A percentile compares a stretch with the other conserved stretches of the same genome.
Evolutionary conservation across 805 yeast genomes (phyloP).

Genomic region (Brettanomyces sp.): DNA sequence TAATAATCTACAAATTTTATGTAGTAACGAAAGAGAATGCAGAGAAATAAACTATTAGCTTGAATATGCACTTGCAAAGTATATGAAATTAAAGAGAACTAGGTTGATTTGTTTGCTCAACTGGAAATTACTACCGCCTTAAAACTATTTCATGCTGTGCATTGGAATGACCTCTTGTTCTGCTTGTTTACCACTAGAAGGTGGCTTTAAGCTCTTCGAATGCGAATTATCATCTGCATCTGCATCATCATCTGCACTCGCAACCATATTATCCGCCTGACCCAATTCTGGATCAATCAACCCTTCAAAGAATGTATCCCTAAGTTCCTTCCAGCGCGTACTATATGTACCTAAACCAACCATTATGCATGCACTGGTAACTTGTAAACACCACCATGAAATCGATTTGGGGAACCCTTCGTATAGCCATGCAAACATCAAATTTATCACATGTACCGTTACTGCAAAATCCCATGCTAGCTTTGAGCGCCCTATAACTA

Average conservation of each 20-base stretch:
- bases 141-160: not conserved
- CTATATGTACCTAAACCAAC: conserved; percentile 82
- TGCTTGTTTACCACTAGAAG: conserved; percentile 3
- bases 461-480: conserved; percentile 94
- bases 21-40: too few relatives aligned
- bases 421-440: conserved; percentile 58
- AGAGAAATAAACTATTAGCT: too few relatives aligned
- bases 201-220: too few relatives aligned
- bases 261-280: conserved; percentile 4
- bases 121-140: too few relatives aligned
- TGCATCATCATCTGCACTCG: not conserved
- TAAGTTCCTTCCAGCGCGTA: conserved; percentile 83
- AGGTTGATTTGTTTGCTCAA: too few relatives aligned
- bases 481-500: conserved; percentile 87
- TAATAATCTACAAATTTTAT: too few relatives aligned
- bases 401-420: conserved; percentile 61
- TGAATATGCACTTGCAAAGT: too few relatives aligned
- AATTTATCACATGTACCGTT: conserved; percentile 79
- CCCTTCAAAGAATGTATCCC: conserved; percentile 85
- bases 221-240: too few relatives aligned
- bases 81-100: too few relatives aligned
- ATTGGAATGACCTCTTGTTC: conserved; percentile 6
- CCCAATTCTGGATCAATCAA: conserved; percentile 55
- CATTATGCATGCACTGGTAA: conserved; percentile 55
- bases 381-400: conserved; percentile 81